These are phyloP conservation scores for Yamadazyma paraphyllophila DNA, from an alignment of 805 yeast genomes.

Conservation along the genomic window DNA sequence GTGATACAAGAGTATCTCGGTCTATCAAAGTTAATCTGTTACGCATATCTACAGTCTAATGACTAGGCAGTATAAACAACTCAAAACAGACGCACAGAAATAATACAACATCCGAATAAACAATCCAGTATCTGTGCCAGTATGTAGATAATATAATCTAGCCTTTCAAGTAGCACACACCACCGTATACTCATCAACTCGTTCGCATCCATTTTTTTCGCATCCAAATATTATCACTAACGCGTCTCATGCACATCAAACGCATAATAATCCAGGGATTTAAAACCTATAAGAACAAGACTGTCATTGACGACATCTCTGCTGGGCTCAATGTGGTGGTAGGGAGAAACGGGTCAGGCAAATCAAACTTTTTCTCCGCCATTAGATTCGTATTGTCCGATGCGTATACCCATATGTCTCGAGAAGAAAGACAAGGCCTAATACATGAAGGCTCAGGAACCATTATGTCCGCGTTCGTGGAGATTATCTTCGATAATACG, in stretches of 20 bases:
- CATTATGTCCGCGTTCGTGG: slow-evolving; percentile 90
- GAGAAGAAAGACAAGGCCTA: slow-evolving; percentile 83
- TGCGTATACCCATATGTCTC: slow-evolving; percentile 77
- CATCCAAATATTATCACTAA: slow-evolving; percentile 1
- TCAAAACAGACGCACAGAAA: too few relatives aligned
- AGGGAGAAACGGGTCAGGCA: slow-evolving; percentile 96
- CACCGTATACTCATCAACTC: too few relatives aligned
- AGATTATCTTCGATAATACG: slow-evolving; percentile 77
- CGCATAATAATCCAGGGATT: slow-evolving; percentile 84
- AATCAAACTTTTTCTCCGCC: slow-evolving; percentile 93
- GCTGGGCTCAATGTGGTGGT: slow-evolving; percentile 81
- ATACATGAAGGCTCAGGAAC: slow-evolving; percentile 90
- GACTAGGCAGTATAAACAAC: too few relatives aligned
- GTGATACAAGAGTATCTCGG: too few relatives aligned
- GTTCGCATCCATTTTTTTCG: slow-evolving; percentile 2
- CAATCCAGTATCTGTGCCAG: too few relatives aligned
- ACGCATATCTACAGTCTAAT: too few relatives aligned
- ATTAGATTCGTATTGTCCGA: slow-evolving; percentile 89
- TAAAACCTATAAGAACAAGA: slow-evolving; percentile 85
- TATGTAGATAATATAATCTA: too few relatives aligned
- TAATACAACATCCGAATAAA: too few relatives aligned
- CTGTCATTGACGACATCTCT: slow-evolving; percentile 71
- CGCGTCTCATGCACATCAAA: slow-evolving; percentile 36
- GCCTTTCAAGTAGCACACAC: too few relatives aligned
- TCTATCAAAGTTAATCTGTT: too few relatives aligned